Evolutionary conservation across 2,329 filamentous ascomycete species (phyloP).

Genomic region (Penicillium fuscoglaucum): DNA sequence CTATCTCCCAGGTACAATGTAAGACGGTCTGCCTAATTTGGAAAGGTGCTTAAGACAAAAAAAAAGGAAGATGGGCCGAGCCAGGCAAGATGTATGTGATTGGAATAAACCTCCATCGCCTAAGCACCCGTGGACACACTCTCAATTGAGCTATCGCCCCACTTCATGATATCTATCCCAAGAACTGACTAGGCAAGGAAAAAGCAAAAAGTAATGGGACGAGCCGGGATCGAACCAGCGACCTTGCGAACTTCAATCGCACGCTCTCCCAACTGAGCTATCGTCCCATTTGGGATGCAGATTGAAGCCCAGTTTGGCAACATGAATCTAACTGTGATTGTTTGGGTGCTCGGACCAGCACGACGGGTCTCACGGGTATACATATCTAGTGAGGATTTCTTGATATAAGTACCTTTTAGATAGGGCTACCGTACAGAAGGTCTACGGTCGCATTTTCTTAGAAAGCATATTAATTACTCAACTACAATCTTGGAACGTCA

Average conservation of each 20-base stretch:
- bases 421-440: too few relatives aligned
- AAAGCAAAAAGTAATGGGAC: neutral
- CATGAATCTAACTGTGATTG: neutral
- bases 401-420: too few relatives aligned
- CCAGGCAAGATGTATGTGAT: neutral
- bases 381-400: too few relatives aligned
- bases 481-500: too few relatives aligned
- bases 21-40: neutral
- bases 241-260: neutral
- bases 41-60: neutral
- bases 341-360: neutral
- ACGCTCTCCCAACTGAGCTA: slow-evolving; percentile 1
- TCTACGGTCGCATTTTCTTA: too few relatives aligned
- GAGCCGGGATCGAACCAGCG: slow-evolving; percentile 1
- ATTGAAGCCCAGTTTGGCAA: neutral
- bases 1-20: neutral
- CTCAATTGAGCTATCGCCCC: neutral
- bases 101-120: neutral
- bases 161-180: neutral
- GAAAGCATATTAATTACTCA: too few relatives aligned
- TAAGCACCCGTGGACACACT: neutral
- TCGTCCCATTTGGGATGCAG: neutral
- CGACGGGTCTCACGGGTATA: neutral
- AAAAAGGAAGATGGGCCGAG: neutral
- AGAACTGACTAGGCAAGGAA: neutral